Percentiles rank a stretch among this genome's conserved stretches.
These are phyloP conservation scores for Deuterostichococcus epilithicus DNA, from an alignment of 139 green algal genomes.

Conservation along the genomic window DNA sequence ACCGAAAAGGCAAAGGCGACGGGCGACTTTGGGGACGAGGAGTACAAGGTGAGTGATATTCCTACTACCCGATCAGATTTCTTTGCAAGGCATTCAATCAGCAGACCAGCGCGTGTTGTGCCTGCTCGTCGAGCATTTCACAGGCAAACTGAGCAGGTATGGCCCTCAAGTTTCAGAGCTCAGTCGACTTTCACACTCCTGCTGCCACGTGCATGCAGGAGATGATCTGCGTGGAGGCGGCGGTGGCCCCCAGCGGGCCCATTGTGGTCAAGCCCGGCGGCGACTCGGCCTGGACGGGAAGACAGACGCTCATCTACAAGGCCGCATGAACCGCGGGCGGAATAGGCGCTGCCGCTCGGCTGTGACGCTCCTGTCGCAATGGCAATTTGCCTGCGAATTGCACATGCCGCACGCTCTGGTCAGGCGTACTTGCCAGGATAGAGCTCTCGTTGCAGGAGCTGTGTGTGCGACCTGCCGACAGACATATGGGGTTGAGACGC, in stretches of 20 bases:
- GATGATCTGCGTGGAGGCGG: slow-evolving; percentile 75
- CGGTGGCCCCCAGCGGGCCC: slow-evolving; percentile 51
- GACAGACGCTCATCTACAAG: slow-evolving; percentile 29
- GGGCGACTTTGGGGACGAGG: slow-evolving; percentile 73
- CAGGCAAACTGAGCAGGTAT: not conserved
- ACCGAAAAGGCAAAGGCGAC: slow-evolving; percentile 56
- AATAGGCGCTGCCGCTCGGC: not conserved
- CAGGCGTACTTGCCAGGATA: no score
- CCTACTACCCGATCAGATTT: not conserved
- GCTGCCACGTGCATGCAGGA: slow-evolving; percentile 17
- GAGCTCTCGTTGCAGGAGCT: no score
- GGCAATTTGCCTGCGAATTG: no score
- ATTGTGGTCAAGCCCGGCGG: slow-evolving; percentile 37
- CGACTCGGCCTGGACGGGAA: slow-evolving; percentile 37
- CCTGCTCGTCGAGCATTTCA: not conserved
- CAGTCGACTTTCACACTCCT: not conserved
- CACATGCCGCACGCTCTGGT: no score
- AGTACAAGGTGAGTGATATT: slow-evolving; percentile 42
- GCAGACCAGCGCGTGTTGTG: not conserved
- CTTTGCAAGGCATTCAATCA: not conserved
- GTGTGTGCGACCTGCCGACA: no score
- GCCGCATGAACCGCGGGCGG: not conserved
- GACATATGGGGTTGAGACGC: no score
- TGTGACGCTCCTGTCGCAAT: no score
- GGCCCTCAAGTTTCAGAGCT: not conserved